Percentiles rank a stretch among this genome's conserved stretches.
phyloP scores from a whole-genome alignment of 345 rosid genomes.

The Melaleuca alternifolia region DNA sequence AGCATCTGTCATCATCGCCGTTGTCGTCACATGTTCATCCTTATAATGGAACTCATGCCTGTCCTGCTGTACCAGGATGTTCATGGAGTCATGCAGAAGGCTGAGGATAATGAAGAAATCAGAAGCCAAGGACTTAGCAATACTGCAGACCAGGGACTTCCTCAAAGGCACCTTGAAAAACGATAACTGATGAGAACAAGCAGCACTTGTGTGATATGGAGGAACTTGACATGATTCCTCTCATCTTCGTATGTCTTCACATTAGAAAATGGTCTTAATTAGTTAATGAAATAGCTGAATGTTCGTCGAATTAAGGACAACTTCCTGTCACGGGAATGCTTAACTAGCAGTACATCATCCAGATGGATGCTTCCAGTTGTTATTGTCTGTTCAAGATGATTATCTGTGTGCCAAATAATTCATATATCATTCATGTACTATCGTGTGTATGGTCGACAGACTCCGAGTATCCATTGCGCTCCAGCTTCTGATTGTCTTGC shows the following conservation, averaged over 20 bases:
- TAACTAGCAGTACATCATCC: background rate
- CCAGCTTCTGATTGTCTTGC: background rate
- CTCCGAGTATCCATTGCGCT: background rate
- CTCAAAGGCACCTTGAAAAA: background rate
- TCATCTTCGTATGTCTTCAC: background rate
- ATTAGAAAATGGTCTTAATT: background rate
- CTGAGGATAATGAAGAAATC: slow-evolving; percentile 11
- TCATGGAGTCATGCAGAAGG: slow-evolving; percentile 8
- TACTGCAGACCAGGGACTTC: background rate
- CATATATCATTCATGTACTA: background rate
- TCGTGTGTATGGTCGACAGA: background rate
- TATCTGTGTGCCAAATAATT: background rate
- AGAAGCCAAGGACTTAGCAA: background rate
- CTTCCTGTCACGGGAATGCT: background rate
- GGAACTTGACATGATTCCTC: background rate
- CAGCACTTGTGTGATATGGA: background rate
- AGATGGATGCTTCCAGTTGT: background rate
- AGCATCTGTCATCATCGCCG: background rate
- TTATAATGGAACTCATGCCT: background rate
- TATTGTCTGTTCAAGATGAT: background rate
- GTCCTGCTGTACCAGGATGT: slow-evolving; percentile 1
- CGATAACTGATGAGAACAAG: background rate
- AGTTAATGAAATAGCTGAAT: background rate
- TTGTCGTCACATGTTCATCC: background rate
- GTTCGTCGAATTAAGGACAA: background rate